Conservation (phyloP, 1,139 yeast species). For the Candida mesenterica region DNA sequence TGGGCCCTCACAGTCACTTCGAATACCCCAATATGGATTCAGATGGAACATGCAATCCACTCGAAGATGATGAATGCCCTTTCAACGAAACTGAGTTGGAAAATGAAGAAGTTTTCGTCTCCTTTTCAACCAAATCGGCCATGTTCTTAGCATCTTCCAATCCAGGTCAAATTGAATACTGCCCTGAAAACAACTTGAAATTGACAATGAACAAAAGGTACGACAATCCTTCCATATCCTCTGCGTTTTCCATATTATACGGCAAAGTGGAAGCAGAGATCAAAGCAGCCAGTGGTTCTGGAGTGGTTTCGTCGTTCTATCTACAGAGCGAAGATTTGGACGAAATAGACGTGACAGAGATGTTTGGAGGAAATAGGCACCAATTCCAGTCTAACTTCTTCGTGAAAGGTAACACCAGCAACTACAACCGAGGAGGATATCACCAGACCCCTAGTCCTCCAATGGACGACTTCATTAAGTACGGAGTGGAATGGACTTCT, state of each 20-base stretch:
- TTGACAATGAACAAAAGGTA: conserved; percentile 25
- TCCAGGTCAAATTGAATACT: conserved; percentile 3
- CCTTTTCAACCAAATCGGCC: neutral
- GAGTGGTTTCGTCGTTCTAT: conserved; percentile 45
- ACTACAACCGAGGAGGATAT: conserved; percentile 40
- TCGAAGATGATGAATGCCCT: neutral
- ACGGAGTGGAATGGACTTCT: conserved; percentile 42
- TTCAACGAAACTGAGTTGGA: neutral
- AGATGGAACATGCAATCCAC: neutral
- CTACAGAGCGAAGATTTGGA: conserved; percentile 48
- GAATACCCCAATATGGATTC: no score
- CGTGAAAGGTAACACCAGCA: conserved; percentile 43
- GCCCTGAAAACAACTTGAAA: conserved; percentile 3
- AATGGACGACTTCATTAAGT: conserved; percentile 24
- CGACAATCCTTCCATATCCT: conserved; percentile 40
- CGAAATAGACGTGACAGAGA: conserved; percentile 47
- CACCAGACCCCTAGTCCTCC: conserved; percentile 27
- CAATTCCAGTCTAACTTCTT: conserved; percentile 44
- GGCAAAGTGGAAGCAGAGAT: conserved; percentile 45
- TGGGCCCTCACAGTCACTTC: no score
- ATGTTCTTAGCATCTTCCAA: neutral
- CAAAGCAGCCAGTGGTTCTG: conserved; percentile 36
- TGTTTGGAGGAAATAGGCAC: conserved; percentile 38
- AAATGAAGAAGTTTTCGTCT: neutral
- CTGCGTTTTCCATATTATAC: conserved; percentile 37